These are phyloP conservation scores for Hapsidospora chrysogenum DNA, from an alignment of 495 filamentous ascomycete genomes.

Conservation along the genomic window DNA sequence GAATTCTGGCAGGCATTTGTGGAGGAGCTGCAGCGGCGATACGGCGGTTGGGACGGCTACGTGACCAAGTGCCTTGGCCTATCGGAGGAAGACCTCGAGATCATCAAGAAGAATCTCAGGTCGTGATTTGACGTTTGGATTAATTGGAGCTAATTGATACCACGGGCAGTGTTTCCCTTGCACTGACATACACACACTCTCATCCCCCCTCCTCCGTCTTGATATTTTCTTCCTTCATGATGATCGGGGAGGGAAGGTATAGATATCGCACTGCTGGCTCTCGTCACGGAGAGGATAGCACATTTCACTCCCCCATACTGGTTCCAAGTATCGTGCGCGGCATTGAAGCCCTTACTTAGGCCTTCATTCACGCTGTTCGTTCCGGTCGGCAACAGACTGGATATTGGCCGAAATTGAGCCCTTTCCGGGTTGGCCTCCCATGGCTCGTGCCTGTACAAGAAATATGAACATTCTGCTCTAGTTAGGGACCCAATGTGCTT, in stretches of 20 bases:
- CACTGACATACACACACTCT: no score
- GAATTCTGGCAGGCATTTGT: constrained; percentile 23
- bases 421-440: constrained; percentile 10
- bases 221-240: no score
- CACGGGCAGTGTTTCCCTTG: not conserved
- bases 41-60: constrained; percentile 27
- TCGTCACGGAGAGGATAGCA: no score
- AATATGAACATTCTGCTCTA: not conserved
- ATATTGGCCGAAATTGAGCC: constrained; percentile 12
- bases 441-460: constrained; percentile 10
- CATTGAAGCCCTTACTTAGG: no score
- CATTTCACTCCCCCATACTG: no score
- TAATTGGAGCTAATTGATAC: not conserved
- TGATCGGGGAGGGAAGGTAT: no score
- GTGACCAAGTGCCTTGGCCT: constrained; percentile 21
- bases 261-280: no score
- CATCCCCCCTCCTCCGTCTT: no score
- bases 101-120: constrained; percentile 22
- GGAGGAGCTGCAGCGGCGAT: constrained; percentile 14
- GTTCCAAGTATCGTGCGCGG: no score
- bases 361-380: no score
- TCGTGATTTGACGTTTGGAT: not conserved
- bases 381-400: constrained; percentile 16
- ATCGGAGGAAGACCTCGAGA: constrained; percentile 18
- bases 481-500: not conserved